Conservation (phyloP, 257 asterid species). For the Solanum paucissectum region DNA sequence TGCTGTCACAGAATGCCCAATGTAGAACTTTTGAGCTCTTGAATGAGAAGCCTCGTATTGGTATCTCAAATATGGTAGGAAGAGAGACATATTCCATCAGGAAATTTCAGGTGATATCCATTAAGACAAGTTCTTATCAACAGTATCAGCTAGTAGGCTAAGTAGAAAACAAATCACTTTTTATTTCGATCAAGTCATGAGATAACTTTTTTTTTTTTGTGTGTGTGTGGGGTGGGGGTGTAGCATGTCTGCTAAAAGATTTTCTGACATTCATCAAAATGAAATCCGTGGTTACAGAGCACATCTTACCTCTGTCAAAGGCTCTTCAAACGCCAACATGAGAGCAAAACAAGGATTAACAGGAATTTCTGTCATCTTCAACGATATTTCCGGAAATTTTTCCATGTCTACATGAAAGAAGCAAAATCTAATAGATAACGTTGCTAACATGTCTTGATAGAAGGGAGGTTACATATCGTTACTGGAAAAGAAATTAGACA, state of each 20-base stretch:
- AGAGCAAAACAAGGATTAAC: constrained; percentile 59
- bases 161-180: background rate
- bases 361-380: constrained; percentile 58
- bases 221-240: background rate
- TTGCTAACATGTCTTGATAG: background rate
- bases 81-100: background rate
- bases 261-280: background rate
- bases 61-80: constrained; percentile 43
- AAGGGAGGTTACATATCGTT: background rate
- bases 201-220: background rate
- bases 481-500: background rate
- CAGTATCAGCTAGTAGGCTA: background rate
- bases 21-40: constrained; percentile 61
- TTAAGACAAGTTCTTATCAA: background rate
- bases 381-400: constrained; percentile 31
- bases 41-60: constrained; percentile 52
- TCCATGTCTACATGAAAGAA: background rate
- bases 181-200: background rate
- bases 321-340: constrained; percentile 79
- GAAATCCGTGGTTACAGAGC: constrained; percentile 1
- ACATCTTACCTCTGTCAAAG: constrained; percentile 52
- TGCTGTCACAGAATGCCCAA: constrained; percentile 76
- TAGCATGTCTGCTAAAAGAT: background rate
- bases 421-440: background rate
- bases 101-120: background rate